Conservation (phyloP, 2,329 filamentous ascomycete genomes). For the Aspergillus eucalypticola region DNA sequence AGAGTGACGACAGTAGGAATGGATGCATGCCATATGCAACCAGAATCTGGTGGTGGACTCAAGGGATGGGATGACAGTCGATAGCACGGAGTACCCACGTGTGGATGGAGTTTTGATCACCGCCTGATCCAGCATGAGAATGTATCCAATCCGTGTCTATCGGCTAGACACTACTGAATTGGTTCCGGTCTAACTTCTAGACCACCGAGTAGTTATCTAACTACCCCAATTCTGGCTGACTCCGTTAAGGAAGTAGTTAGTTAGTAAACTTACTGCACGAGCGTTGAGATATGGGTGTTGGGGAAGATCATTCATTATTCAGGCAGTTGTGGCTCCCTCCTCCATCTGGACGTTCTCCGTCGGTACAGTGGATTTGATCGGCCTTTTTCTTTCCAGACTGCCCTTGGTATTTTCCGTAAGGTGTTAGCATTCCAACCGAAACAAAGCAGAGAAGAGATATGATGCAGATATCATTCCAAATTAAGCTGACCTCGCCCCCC, state of each 20-base stretch:
- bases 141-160: neutral
- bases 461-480: neutral
- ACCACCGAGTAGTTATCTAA: neutral
- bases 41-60: neutral
- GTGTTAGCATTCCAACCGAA: slow-evolving; percentile 2
- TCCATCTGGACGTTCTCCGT: neutral
- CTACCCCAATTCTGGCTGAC: neutral
- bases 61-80: slow-evolving; percentile 1
- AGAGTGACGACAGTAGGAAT: neutral
- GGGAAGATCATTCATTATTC: neutral
- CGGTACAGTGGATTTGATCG: neutral
- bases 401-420: neutral
- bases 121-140: slow-evolving; percentile 1
- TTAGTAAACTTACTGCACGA: neutral
- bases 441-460: neutral
- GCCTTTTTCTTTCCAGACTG: neutral
- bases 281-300: slow-evolving; percentile 3
- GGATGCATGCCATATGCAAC: slow-evolving; percentile 9
- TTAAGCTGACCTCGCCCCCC: neutral
- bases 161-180: neutral
- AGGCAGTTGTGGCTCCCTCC: neutral
- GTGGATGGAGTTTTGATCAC: slow-evolving; percentile 14
- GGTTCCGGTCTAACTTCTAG: neutral
- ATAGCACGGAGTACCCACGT: slow-evolving; percentile 8
- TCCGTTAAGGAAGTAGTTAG: neutral